phyloP scores from a whole-genome alignment of 331 rosid species.

The Telfairia occidentalis region DNA sequence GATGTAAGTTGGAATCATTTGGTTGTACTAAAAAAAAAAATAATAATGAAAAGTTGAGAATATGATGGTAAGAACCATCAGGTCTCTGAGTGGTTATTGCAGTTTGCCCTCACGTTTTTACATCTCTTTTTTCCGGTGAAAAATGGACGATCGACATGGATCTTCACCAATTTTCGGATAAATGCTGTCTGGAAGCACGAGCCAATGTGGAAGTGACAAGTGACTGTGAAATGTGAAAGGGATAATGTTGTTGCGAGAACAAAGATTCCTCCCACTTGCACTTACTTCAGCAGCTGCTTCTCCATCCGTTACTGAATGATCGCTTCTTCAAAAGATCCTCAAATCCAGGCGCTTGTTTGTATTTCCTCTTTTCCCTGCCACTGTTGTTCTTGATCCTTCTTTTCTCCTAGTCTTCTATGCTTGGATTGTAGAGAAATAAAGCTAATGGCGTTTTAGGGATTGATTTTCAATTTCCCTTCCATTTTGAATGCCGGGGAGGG shows the following conservation, averaged over 20 bases:
- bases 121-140: background rate
- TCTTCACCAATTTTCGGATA: background rate
- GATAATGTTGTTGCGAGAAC: background rate
- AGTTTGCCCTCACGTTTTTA: no score
- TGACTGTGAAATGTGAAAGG: background rate
- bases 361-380: background rate
- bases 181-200: background rate
- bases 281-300: background rate
- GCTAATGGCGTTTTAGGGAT: background rate
- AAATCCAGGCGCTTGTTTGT: background rate
- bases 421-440: background rate
- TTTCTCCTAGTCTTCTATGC: background rate
- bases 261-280: constrained; percentile 16
- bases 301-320: constrained; percentile 17
- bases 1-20: no score
- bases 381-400: background rate
- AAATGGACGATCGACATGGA: background rate
- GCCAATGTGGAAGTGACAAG: background rate
- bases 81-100: no score
- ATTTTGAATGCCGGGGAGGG: background rate
- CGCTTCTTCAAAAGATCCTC: background rate
- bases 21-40: no score
- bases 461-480: background rate
- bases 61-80: no score
- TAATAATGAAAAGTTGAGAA: no score